phyloP scores from a whole-genome alignment of 129 eudicot species.

The Heracleum sosnowskyi region DNA sequence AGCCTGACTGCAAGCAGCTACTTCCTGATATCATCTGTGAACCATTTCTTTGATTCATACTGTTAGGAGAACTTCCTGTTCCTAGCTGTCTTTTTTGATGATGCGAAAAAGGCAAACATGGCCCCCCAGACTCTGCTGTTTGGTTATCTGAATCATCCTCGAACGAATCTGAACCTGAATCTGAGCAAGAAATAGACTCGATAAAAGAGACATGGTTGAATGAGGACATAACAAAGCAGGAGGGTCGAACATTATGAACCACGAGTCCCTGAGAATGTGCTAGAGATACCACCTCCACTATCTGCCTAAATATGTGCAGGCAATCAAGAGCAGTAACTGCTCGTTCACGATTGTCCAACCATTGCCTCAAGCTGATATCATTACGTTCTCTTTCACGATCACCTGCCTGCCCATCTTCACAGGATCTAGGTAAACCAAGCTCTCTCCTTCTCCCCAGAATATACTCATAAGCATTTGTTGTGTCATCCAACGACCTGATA shows the following conservation, averaged over 20 bases:
- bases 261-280: constrained; percentile 86
- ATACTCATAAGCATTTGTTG: constrained; percentile 3
- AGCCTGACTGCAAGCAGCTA: constrained; percentile 36
- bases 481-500: constrained; percentile 15
- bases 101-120: constrained; percentile 27
- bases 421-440: constrained; percentile 25
- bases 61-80: constrained; percentile 3
- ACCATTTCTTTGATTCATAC: constrained; percentile 13
- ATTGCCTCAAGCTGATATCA: constrained; percentile 79
- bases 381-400: constrained; percentile 24
- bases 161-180: constrained; percentile 37
- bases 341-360: constrained; percentile 73
- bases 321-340: constrained; percentile 61
- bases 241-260: constrained; percentile 75
- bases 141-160: constrained; percentile 43
- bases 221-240: constrained; percentile 80
- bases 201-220: constrained; percentile 71
- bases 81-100: constrained; percentile 19
- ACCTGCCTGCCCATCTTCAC: constrained; percentile 31
- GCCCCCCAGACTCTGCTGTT: constrained; percentile 34
- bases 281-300: constrained; percentile 73
- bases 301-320: constrained; percentile 71
- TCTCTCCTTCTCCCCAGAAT: constrained; percentile 37
- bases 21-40: constrained; percentile 31
- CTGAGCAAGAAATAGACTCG: constrained; percentile 86